Conservation (phyloP, 371 early-diverging fungal genomes). For the Mucor lusitanicus region DNA sequence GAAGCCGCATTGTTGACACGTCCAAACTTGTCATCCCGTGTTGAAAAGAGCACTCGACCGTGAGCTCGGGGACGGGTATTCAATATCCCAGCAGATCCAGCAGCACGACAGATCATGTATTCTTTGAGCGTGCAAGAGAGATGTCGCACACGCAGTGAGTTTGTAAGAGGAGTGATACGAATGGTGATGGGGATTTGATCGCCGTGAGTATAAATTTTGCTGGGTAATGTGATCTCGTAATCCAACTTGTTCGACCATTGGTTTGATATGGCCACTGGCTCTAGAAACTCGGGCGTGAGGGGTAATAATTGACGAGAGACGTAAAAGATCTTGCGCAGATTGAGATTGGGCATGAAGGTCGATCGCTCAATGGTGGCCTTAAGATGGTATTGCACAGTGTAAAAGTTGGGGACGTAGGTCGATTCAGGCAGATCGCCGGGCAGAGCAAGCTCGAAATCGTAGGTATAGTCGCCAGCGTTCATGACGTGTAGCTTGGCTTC, state of each 20-base stretch:
- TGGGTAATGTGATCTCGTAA: slow-evolving; percentile 47
- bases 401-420: slow-evolving; percentile 32
- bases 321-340: slow-evolving; percentile 17
- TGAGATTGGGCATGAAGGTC: slow-evolving; percentile 32
- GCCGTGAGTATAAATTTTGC: slow-evolving; percentile 37
- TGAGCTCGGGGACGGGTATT: slow-evolving; percentile 34
- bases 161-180: slow-evolving; percentile 34
- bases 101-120: slow-evolving; percentile 38
- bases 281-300: slow-evolving; percentile 30
- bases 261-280: slow-evolving; percentile 37
- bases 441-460: slow-evolving; percentile 43
- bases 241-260: slow-evolving; percentile 45
- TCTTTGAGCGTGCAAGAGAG: slow-evolving; percentile 44
- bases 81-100: slow-evolving; percentile 18
- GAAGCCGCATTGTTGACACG: neutral
- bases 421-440: slow-evolving; percentile 47
- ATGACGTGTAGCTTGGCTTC: slow-evolving; percentile 25
- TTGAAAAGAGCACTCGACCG: slow-evolving; percentile 32
- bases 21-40: slow-evolving; percentile 30
- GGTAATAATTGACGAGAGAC: slow-evolving; percentile 32
- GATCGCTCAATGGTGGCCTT: slow-evolving; percentile 42
- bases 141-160: slow-evolving; percentile 28
- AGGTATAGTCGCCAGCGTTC: slow-evolving; percentile 32
- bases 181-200: slow-evolving; percentile 41
- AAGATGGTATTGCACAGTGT: slow-evolving; percentile 41